Evolutionary conservation across 139 green algal species (phyloP).

Genomic region (Zygnema circumcarinatum): DNA sequence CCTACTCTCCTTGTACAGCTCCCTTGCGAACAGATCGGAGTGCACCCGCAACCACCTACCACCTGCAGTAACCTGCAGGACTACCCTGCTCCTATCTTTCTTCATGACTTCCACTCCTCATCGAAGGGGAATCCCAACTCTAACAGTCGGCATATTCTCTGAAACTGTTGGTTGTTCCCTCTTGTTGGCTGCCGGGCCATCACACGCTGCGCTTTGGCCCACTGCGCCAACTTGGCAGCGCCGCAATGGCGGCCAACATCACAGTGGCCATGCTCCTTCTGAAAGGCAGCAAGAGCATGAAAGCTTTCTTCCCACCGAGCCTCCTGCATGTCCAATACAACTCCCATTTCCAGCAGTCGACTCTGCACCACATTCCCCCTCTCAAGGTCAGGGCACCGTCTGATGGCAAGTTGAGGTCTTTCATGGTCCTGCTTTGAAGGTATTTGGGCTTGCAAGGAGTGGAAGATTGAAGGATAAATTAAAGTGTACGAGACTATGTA

Average conservation of each 20-base stretch:
- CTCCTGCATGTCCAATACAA: slow-evolving; percentile 42
- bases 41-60: too few relatives aligned
- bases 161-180: slow-evolving; percentile 1
- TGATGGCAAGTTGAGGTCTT: too few relatives aligned
- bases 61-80: too few relatives aligned
- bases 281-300: slow-evolving; percentile 16
- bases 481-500: background rate
- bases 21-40: too few relatives aligned
- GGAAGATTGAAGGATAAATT: background rate
- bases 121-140: slow-evolving; percentile 33
- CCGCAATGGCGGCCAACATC: background rate
- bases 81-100: too few relatives aligned
- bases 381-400: too few relatives aligned
- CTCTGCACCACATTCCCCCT: background rate
- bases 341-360: slow-evolving; percentile 15
- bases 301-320: slow-evolving; percentile 43
- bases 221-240: slow-evolving; percentile 19
- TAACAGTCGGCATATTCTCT: slow-evolving; percentile 39
- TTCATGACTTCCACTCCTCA: too few relatives aligned
- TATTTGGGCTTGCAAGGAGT: background rate
- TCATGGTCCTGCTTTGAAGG: too few relatives aligned
- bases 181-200: slow-evolving; percentile 22
- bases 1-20: too few relatives aligned
- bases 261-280: slow-evolving; percentile 27
- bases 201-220: slow-evolving; percentile 19